Base-by-base conservation (phyloP, 129 eudicot species). In the Tagetes erecta region DNA sequence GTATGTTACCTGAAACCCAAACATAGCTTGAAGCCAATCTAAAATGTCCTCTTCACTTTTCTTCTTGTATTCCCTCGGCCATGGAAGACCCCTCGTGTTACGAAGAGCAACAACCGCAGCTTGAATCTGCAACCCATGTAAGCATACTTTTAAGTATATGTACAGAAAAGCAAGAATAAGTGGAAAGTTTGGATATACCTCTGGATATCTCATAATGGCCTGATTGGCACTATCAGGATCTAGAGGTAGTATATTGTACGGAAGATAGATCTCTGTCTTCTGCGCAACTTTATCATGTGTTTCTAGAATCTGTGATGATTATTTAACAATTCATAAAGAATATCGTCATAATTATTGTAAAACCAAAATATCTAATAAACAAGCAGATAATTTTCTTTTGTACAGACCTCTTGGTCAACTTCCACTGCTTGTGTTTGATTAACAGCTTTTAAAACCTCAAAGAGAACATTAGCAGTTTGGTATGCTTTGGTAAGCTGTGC, bases 21-120 rank as follows among this genome's bases (percentile, higher is more conserved):
- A 92, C 95, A 87, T 89, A 60, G 90, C 91, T 81, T 89, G 98
- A 79, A 92, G 96, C 98, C 98, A 92, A 68, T 92, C 98, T 12
- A 92, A 85, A 50, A 89, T 78, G 75, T 92, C 97, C 80, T 92
- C 97, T 73, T 92, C 96, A 41, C 83, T 86, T 79, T 92, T 92
- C 88, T 89, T 92, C 85, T 92, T 92, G 80, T 92, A 87, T 75
- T 85, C 97, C 85, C 88, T 87, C 2, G 96, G 94, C 97, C 97
- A 92, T 50, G 97, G 97, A 49, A 92, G 97, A 34, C 98, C 98
- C 79, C 98, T 78, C 11, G 95, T 92, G 74, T 86, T 89, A 44
- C 98, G 86, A 76, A 92, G 94, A 38, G 98, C 98, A 78, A 70
- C 72, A 45, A 92, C 91, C 69, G 98, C 88, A 68, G 96, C 96